phyloP scores from a whole-genome alignment of 192 early-diverging fungal genomes.

The Coemansia sp. region DNA sequence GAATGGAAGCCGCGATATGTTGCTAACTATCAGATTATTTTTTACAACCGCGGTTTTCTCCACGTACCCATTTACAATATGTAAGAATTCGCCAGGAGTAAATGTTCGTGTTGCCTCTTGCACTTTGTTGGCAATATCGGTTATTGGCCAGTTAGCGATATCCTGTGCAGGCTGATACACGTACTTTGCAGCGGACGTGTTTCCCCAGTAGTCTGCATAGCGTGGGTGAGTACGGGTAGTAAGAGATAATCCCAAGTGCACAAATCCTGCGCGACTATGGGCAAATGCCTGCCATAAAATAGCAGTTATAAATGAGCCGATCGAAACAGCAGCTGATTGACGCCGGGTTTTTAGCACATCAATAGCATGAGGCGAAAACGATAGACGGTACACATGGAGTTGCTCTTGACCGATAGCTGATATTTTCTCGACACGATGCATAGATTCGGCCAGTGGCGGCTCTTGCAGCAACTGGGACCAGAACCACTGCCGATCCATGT shows the following conservation, averaged over 20 bases:
- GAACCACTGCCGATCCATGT: slow-evolving; percentile 13
- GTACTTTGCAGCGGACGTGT: slow-evolving; percentile 14
- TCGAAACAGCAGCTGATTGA: neutral
- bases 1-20: slow-evolving; percentile 12
- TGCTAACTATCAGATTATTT: slow-evolving; percentile 6
- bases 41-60: neutral
- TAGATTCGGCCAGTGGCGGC: neutral
- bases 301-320: slow-evolving; percentile 22
- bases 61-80: slow-evolving; percentile 4
- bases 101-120: slow-evolving; percentile 11
- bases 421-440: no score
- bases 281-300: slow-evolving; percentile 12
- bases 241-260: slow-evolving; percentile 12
- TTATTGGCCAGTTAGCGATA: neutral
- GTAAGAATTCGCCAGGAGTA: slow-evolving; percentile 8
- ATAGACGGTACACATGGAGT: neutral
- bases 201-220: slow-evolving; percentile 27
- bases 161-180: neutral
- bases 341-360: neutral
- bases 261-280: no score
- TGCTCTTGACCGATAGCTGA: no score
- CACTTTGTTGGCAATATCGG: neutral
- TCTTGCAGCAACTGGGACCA: neutral
- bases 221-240: slow-evolving; percentile 7
- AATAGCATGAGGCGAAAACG: slow-evolving; percentile 2